Conservation (phyloP, 495 filamentous ascomycete genomes). For the Podospora anserina region DNA sequence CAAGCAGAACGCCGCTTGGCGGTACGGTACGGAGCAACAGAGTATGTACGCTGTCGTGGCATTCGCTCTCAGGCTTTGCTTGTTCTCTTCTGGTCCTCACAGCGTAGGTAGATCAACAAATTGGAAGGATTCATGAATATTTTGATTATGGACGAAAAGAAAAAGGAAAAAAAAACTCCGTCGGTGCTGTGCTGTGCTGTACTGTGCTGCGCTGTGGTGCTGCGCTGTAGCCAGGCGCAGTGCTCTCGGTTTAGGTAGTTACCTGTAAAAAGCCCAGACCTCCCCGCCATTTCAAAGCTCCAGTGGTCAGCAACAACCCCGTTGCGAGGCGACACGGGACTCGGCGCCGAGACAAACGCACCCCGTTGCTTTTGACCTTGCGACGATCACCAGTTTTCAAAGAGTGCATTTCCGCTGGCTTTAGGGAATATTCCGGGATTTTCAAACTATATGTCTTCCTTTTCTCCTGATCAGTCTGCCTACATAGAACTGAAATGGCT, state of each 20-base stretch:
- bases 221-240: not conserved
- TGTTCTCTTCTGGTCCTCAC: not conserved
- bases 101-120: not conserved
- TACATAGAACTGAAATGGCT: too few relatives aligned
- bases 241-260: not conserved
- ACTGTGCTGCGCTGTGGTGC: too few relatives aligned
- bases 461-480: not conserved
- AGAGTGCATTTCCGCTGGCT: not conserved
- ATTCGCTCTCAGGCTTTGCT: not conserved
- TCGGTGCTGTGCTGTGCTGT: not conserved
- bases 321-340: slow-evolving; percentile 10
- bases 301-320: slow-evolving; percentile 5
- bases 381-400: not conserved
- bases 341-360: slow-evolving; percentile 7
- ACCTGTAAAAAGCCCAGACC: slow-evolving; percentile 1
- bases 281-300: not conserved
- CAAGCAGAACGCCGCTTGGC: slow-evolving; percentile 4
- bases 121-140: not conserved
- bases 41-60: not conserved
- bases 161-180: not conserved
- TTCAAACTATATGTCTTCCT: not conserved
- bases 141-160: not conserved
- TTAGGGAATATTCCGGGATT: too few relatives aligned
- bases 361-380: not conserved
- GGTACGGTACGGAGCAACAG: not conserved